Base-by-base conservation (phyloP, 768 basidiomycete genomes). In the Boletus fagicola region DNA sequence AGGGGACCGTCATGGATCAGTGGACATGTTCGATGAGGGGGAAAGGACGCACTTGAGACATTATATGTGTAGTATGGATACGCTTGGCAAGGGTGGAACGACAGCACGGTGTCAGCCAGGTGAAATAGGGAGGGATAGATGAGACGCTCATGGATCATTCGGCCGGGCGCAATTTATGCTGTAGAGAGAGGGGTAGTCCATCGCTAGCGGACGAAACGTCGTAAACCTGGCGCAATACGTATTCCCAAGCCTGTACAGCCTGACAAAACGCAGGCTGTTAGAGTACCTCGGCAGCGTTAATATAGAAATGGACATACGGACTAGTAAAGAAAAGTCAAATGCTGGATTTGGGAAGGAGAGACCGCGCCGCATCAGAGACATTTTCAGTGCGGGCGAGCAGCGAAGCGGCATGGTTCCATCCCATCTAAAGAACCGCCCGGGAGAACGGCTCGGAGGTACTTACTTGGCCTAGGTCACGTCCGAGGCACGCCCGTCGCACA, bases 171-270 rank as follows among this genome's bases (percentile, higher is more conserved):
- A 73, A 68, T 71, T 71, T 71, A 71, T 72, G 62, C 56, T 61
- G 58, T 35, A 47, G 51, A 22, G 42, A 59, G 61, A 59, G 65
- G 59, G 64, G 66, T 46, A 59, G 56, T 24, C 36, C 61, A 62
- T 59, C 61, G 68, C 58, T 65, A 70, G 57, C 44, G 57, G 59
- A 49, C 57, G 49, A 65, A 69, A 61, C 59, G 46, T 68, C 64
- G 71, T 66, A 71, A 65, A 54, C 35, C 35, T 69, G 58, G 57
- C 67, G 59, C 69, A 60, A 63, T 71, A 69, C 61, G 67, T 71
- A 71, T 68, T 69, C 60, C 71, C 72, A 71, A 67, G 65, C 61
- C 58, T 64, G 69, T 70, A 71, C 68, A 70, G 71, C 66, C 64
- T 62, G 60, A 62, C 65, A 60, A 63, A 68, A 62, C 57, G 59